A percentile compares a stretch with the other conserved stretches of the same genome.
Conservation (phyloP, 495 filamentous ascomycete genomes). For the Trichoderma asperelloides region DNA sequence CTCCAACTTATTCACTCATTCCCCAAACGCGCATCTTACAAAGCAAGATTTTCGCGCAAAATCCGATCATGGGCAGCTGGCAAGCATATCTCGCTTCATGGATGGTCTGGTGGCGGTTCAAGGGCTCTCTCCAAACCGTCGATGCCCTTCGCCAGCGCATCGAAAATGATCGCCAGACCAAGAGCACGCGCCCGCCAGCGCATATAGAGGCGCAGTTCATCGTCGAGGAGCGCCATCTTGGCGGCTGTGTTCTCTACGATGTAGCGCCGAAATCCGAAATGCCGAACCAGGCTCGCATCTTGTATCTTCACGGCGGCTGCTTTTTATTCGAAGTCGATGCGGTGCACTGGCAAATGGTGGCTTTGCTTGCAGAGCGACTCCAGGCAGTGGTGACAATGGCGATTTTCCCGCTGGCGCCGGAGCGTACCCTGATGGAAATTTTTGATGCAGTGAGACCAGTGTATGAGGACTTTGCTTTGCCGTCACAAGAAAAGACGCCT, state of each 20-base stretch:
- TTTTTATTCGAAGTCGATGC: background rate
- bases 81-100: background rate
- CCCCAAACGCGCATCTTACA: background rate
- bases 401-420: background rate
- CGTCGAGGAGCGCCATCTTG: background rate
- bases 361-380: background rate
- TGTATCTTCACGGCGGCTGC: slow-evolving; percentile 1
- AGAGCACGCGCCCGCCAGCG: background rate
- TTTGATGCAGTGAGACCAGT: background rate
- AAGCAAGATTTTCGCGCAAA: background rate
- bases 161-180: slow-evolving; percentile 1
- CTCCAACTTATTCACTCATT: background rate
- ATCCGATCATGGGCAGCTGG: background rate
- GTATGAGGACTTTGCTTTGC: background rate
- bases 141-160: background rate
- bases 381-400: background rate
- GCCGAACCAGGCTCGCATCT: background rate
- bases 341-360: background rate
- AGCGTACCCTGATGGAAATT: background rate
- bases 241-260: background rate
- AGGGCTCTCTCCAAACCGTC: background rate
- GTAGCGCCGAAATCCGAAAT: slow-evolving; percentile 2
- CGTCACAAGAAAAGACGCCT: background rate
- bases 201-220: background rate
- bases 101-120: slow-evolving; percentile 1